These are phyloP conservation scores for Leptosphaerulina australis DNA, from an alignment of 2,329 filamentous ascomycete species.

Conservation along the genomic window DNA sequence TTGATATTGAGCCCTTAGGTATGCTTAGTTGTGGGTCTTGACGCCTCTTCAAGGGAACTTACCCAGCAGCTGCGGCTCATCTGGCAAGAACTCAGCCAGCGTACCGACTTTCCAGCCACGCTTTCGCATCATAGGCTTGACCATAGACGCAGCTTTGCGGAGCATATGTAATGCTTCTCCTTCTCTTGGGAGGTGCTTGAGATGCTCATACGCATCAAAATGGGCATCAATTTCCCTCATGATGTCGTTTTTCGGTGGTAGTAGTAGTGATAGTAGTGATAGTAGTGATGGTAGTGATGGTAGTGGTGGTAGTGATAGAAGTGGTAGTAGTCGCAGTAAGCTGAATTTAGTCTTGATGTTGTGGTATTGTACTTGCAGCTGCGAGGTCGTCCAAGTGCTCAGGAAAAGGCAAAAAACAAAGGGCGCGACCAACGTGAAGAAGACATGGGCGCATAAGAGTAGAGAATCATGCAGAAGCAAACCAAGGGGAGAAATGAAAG, in stretches of 20 bases:
- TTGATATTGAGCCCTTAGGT: constrained; percentile 73
- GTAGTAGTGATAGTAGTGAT: neutral
- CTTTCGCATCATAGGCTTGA: constrained; percentile 94
- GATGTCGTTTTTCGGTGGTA: constrained; percentile 2
- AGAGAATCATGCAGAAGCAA: constrained; percentile 12
- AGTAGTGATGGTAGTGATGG: neutral
- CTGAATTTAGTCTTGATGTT: neutral
- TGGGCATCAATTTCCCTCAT: constrained; percentile 56
- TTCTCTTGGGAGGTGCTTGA: constrained; percentile 52
- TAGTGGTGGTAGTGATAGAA: neutral
- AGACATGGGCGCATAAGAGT: constrained; percentile 9
- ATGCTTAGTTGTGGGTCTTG: constrained; percentile 20
- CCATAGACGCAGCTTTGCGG: constrained; percentile 81
- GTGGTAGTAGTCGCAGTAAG: neutral
- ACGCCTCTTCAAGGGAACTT: constrained; percentile 22
- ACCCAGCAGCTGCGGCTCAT: constrained; percentile 75
- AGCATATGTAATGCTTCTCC: constrained; percentile 64
- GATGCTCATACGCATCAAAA: constrained; percentile 58
- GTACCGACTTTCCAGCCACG: constrained; percentile 79
- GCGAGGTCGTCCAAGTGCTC: neutral
- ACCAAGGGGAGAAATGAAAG: constrained; percentile 13
- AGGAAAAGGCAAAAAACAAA: neutral
- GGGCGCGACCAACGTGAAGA: constrained; percentile 1
- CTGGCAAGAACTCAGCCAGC: constrained; percentile 84
- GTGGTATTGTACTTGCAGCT: constrained; percentile 1